Base-by-base conservation (phyloP, 2,329 filamentous ascomycete species). In the Fusarium sp. region DNA sequence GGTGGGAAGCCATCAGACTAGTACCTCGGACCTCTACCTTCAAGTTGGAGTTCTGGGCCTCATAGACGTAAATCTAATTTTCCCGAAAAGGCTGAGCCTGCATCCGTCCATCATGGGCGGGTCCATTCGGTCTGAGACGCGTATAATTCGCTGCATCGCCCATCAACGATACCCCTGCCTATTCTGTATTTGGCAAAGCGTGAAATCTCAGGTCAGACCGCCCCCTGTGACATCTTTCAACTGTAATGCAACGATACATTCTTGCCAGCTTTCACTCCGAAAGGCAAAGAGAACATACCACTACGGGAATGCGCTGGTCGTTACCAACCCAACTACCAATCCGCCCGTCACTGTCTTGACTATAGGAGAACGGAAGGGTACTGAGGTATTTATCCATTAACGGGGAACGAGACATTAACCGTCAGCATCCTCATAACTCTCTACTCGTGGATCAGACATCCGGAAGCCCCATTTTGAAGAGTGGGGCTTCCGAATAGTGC, bases 221-320 rank as follows among this genome's bases (percentile, higher is more conserved):
- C 34, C 18, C 34, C 6, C 6, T 37, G 11, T 4, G 18, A 37
- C 18, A 37, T n/a, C 3, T 5, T n/a, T 1, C 0, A 11, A 37
- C 6, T 37, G 18, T 37, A 11, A 37, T 37, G 16, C 31, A 37
- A 37, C 16, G 16, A 37, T 37, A 5, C 9, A 37, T n/a, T 4
- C 3, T n/a, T n/a, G 5, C 31, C 31, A 37, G 16, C 16, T 6
- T 37, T n/a, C 16, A 6, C 9, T 37, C 0, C 16, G 11, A 6
- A 37, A 5, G 3, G 5, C 9, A 41, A 41, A 41, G 0, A 19
- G n/a, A 41, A 41, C 39, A 41, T 14, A 14, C 4, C 12, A 41
- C n/a, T 9, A n/a, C 12, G 4, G 12, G 12, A 1, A 5, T 41
- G 5, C 4, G 0, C n/a, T 41, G 11, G 39, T 14, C 39, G 5